Base-by-base conservation (phyloP, 768 basidiomycete species). In the Lactarius akahatsu region DNA sequence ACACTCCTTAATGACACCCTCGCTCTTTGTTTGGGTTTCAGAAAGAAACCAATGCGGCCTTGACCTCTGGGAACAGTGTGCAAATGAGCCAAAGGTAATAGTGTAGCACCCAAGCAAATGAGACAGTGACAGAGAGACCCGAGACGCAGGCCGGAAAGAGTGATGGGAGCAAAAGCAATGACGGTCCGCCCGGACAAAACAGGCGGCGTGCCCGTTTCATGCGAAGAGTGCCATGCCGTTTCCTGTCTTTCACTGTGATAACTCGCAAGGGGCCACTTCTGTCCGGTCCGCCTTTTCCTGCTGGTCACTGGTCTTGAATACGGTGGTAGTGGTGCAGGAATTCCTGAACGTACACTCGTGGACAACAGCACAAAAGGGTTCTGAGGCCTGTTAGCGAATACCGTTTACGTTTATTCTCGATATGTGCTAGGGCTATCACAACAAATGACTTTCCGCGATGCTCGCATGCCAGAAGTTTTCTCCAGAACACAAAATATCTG, bases 201-300 rank as follows among this genome's bases (percentile, higher is more conserved):
- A 63, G 40, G 8, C 26, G 32, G 61, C 38, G 2, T 11, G 16
- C 45, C 38, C 23, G 28, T 41, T 20, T 36, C 57, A 65, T 54
- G 65, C 56, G 32, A 62, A 50, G 36, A 32, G 23, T 56, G 47
- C 34, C 63, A 52, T 52, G 50, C 23, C 50, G 50, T 52, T 26
- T 52, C 23, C 50, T 26, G 50, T 28, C 45, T 43, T 57, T 56
- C 64, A 62, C 57, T n/a, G 67, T 70, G 69, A 62, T 62, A 61
- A 28, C 20, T n/a, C n/a, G n/a, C 56, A 55, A 61, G 36, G 66
- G 55, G 41, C 18, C 2, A 34, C 54, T 38, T 34, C 26, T 47
- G 26, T 52, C 64, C 67, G 28, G 58, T 36, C 59, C 54, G 59
- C 36, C 32, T 61, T 54, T 8, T 26, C 32, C 34, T 36, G 15